Evolutionary conservation across 2,329 filamentous ascomycete species (phyloP), one percentile per base, ranked within the genome.

Genomic region (Cladophialophora bantiana): DNA sequence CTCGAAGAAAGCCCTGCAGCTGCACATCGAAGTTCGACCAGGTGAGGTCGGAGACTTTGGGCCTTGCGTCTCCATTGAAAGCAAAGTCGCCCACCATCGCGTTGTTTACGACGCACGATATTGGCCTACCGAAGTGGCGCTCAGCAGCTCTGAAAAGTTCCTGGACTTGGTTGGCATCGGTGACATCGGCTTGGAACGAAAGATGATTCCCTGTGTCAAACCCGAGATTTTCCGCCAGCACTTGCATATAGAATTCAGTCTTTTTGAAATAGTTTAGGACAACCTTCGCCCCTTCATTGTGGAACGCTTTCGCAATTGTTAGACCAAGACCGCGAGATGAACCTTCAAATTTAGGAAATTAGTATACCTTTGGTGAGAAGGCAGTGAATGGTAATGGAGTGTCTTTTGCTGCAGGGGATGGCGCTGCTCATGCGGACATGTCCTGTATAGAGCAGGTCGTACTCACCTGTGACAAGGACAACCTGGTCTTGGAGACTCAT

Each of bases 21-120:
- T 70, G 70, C 15, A 50, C 13, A 53, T 65, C 65, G 40, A 72
- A 68, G 40, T 71, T 18, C 7, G 62, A 62, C 70, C 70, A 72
- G 4, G 58, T 54, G 18, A 72, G 55, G 1, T 69, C 61, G 31
- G 63, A 36, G 32, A 72, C 38, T 59, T 68, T 69, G 42, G 58
- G 59, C 34, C 70, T 53, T 3, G 64, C 61, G 20, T 71, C 69
- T 34, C 70, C 70, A 50, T 72, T 72, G 69, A 72, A 72, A 18
- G 54, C 64, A 56, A 71, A 72, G n/a, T 59, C 42, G 18, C 67
- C 70, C 7, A 68, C 59, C 42, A 70, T 69, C 45, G 69, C 69
- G 62, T 72, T 72, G 61, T 70, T 70, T 20, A 72, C 67, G 7
- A 72, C 64, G 31, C 67, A 68, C 5, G 69, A 66, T 45, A 72